These are phyloP conservation scores for Rhizopus delemar DNA, from an alignment of 371 early-diverging fungal species.

Conservation along the genomic window DNA sequence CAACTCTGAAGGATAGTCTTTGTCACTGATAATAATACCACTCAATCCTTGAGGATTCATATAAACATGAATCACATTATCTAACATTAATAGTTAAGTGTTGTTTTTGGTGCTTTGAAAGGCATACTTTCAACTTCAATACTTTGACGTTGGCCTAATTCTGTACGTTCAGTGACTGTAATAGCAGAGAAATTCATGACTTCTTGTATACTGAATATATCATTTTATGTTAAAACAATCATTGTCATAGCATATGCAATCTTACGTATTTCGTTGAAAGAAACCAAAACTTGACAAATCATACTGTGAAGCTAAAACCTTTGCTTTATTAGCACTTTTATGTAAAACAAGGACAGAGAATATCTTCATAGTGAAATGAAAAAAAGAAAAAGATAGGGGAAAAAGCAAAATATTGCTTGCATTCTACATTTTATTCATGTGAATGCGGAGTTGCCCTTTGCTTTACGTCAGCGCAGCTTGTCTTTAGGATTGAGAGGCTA, in stretches of 20 bases:
- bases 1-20: slow-evolving; percentile 92
- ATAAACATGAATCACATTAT: slow-evolving; percentile 84
- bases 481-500: slow-evolving; percentile 17
- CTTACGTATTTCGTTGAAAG: slow-evolving; percentile 85
- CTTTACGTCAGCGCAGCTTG: too few species aligned
- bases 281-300: slow-evolving; percentile 86
- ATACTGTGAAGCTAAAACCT: slow-evolving; percentile 61
- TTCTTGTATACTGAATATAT: slow-evolving; percentile 77
- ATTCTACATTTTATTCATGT: too few species aligned
- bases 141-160: slow-evolving; percentile 79
- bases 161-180: slow-evolving; percentile 87
- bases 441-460: too few species aligned
- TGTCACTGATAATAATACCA: slow-evolving; percentile 82
- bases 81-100: slow-evolving; percentile 36
- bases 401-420: too few species aligned
- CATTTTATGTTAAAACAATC: too few species aligned
- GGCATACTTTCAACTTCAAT: slow-evolving; percentile 80
- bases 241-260: too few species aligned
- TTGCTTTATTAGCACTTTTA: slow-evolving; percentile 52
- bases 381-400: not conserved
- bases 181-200: slow-evolving; percentile 85
- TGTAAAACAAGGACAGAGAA: slow-evolving; percentile 54
- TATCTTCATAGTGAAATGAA: slow-evolving; percentile 51
- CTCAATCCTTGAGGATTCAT: slow-evolving; percentile 73
- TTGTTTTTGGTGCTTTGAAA: too few species aligned